Evolutionary conservation across 1,284 basidiomycete genomes (phyloP), one percentile per base, ranked within the genome.

Genomic region (Malassezia furfur): DNA sequence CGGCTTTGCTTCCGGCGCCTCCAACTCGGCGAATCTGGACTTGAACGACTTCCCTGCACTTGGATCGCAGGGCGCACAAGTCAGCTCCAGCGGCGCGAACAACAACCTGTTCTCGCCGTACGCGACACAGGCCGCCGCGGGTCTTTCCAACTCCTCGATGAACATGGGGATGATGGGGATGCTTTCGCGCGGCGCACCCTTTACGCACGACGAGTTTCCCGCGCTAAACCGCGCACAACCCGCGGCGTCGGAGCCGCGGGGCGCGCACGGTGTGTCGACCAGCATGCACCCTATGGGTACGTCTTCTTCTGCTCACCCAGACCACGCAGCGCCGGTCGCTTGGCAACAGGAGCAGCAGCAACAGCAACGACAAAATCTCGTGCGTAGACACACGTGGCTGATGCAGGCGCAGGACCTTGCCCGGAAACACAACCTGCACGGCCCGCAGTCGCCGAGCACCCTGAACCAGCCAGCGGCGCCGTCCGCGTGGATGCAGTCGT

Each of bases 131-230:
- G 65, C 65, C 8, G 66, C 66, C 6, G 63, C 62, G 0, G 62
- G 53, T 7, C 44, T 47, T 7, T 41, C 44, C 17, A 52, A 44
- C 34, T 51, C 54, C 15, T 25, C 48, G 2, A 34, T 56, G 34
- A 34, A 34, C 9, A 8, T 19, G n/a, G 39, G 39, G 10, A 32
- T 49, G 48, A 41, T 50, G 38, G 22, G 36, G 15, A 52, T 57
- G 45, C 17, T 57, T 7, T 52, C 55, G 28, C 55, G 50, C 14
- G 48, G 41, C 38, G 56, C 63, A 10, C 57, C 65, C 30, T 68
- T 68, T 60, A 61, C 59, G 32, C 65, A 64, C 46, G 70, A 72
- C 49, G 70, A 73, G 54, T 73, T 72, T 35, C 69, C 69, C n/a
- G 67, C 70, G 12, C 51, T 73, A 37, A 66, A 65, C 48, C 66